These are phyloP conservation scores for Talaromyces funiculosus DNA, from an alignment of 2,329 filamentous ascomycete genomes.

Conservation along the genomic window DNA sequence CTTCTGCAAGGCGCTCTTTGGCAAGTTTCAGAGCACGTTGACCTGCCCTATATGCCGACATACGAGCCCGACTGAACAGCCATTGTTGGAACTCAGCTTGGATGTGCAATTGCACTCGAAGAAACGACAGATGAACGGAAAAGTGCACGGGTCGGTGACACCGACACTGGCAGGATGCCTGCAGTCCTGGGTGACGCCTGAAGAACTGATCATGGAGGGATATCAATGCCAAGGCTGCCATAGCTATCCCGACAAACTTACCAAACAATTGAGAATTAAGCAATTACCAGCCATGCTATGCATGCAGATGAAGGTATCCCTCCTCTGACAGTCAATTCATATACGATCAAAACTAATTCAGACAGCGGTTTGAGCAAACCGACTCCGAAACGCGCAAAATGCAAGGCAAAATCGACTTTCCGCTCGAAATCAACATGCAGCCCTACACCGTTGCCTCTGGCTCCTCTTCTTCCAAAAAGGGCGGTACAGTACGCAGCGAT, in stretches of 20 bases:
- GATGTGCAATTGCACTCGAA: conserved; percentile 71
- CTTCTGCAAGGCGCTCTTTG: conserved; percentile 90
- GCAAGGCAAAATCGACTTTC: conserved; percentile 79
- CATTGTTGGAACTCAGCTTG: conserved; percentile 83
- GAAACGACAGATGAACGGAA: conserved; percentile 42
- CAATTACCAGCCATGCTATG: conserved; percentile 81
- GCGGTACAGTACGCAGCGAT: conserved; percentile 22
- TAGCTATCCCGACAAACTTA: conserved; percentile 66
- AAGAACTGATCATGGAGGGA: conserved; percentile 68
- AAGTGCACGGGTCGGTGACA: conserved; percentile 36
- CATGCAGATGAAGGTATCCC: conserved; percentile 76
- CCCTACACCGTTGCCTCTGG: conserved; percentile 66
- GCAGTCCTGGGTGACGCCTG: conserved; percentile 78
- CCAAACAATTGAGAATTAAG: conserved; percentile 78
- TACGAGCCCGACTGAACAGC: conserved; percentile 75
- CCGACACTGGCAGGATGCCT: conserved; percentile 68
- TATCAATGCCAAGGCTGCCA: conserved; percentile 82
- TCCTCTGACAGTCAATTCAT: not conserved
- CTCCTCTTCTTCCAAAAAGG: conserved; percentile 37
- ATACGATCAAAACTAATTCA: not conserved
- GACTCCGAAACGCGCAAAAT: conserved; percentile 77
- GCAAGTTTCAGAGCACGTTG: conserved; percentile 82
- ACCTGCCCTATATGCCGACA: conserved; percentile 85
- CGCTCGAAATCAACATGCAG: conserved; percentile 79
- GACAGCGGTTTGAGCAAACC: conserved; percentile 66